phyloP scores from a whole-genome alignment of 768 basidiomycete species.

The Pleurotus platypus region DNA sequence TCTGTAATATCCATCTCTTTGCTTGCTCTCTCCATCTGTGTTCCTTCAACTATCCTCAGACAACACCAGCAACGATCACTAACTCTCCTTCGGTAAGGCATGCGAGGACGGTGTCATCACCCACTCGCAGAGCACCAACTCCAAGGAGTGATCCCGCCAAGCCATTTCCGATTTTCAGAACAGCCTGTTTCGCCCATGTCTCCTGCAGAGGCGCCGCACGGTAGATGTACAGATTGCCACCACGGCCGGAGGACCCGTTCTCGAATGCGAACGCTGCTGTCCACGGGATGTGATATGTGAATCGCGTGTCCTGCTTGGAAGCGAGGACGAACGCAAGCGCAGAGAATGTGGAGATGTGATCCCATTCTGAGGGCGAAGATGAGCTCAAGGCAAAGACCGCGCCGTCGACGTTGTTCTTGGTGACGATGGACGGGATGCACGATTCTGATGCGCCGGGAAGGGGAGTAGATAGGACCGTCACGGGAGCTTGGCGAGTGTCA shows the following conservation, averaged over 20 bases:
- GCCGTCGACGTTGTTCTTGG: conserved; percentile 76
- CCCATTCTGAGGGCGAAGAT: conserved; percentile 46
- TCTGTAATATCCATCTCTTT: conserved; percentile 1
- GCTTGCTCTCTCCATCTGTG: neutral
- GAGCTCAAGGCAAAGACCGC: conserved; percentile 50
- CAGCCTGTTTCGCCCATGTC: conserved; percentile 73
- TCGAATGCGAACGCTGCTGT: conserved; percentile 79
- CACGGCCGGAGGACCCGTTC: conserved; percentile 59
- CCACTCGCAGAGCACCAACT: conserved; percentile 48
- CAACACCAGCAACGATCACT: conserved; percentile 41
- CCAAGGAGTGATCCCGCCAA: conserved; percentile 75
- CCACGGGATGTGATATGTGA: conserved; percentile 68
- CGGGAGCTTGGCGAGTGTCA: conserved; percentile 21
- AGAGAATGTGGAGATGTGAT: conserved; percentile 78
- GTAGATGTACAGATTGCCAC: conserved; percentile 87
- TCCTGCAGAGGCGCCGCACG: conserved; percentile 48
- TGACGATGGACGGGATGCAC: conserved; percentile 41
- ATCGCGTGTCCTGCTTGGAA: conserved; percentile 86
- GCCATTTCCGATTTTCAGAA: conserved; percentile 72
- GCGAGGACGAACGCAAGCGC: conserved; percentile 93
- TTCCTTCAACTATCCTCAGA: neutral
- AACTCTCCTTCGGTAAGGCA: conserved; percentile 79
- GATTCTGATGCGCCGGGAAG: conserved; percentile 48
- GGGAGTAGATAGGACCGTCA: conserved; percentile 64
- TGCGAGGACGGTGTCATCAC: conserved; percentile 41